Evolutionary conservation across 768 basidiomycete genomes (phyloP), one percentile per base, ranked within the genome.

Genomic region (Tylopilus balloui): DNA sequence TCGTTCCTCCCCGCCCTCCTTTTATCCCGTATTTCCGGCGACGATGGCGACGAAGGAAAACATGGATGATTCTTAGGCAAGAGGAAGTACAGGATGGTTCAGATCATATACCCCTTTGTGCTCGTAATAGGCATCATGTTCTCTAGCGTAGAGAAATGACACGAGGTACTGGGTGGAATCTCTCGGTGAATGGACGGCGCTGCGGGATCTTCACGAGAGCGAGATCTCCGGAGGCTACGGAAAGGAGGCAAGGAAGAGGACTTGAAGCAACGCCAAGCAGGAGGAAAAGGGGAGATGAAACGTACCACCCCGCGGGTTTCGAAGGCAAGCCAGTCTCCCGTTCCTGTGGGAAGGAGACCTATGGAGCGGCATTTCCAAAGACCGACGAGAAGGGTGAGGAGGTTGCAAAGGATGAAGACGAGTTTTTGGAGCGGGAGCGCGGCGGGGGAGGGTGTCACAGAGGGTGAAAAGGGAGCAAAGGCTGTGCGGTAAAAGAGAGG

Each of bases 311-410:
- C 83, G 58, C 93, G 73, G 2, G 81, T 85, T 72, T 95, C 93
- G 57, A 97, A 97, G 13, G 90, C 92, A 44, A 95, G 71, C 92
- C 93, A 97, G 69, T 97, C 94, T 2, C 87, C 92, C 0, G 92
- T 89, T 1, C 94, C 92, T 1, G 83, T 86, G 0, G 93, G 93
- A 15, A 97, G 69, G 45, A 97, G 73, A 0, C 93, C 93, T 92
- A 97, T 93, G 0, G 85, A 80, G 27, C 83, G 81, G 69, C 92
- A 95, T 68, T 97, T 97, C 86, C 88, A 97, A 23, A 96, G 67
- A 0, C 93, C 93, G 24, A 96, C 82, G 6, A 73, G 80, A 15
- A 96, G 76, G 0, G 92, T 94, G 47, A 86, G 63, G 5, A 88
- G 46, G 61, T 91, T 92, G 66, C 86, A 89, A 1, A 77, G 65